Evolutionary conservation across 2,329 filamentous ascomycete genomes (phyloP).

Genomic region (Penicillium vulpinum): DNA sequence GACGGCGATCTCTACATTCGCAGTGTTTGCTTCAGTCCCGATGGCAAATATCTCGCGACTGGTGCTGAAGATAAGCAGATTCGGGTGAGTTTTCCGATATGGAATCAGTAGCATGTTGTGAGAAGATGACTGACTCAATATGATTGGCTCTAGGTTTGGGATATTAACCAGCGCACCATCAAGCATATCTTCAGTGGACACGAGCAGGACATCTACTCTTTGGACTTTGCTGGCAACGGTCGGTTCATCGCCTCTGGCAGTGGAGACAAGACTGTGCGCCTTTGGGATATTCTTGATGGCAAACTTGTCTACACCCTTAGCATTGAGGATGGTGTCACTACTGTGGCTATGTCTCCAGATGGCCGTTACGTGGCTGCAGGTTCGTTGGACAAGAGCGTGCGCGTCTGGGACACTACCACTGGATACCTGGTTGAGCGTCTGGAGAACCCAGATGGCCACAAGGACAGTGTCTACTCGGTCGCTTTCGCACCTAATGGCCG

Average conservation of each 20-base stretch:
- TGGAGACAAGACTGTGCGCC: slow-evolving; percentile 87
- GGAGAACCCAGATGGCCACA: slow-evolving; percentile 90
- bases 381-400: slow-evolving; percentile 94
- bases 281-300: slow-evolving; percentile 91
- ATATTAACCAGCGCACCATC: slow-evolving; percentile 79
- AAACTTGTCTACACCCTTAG: slow-evolving; percentile 79
- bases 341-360: slow-evolving; percentile 94
- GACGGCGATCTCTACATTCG: slow-evolving; percentile 94
- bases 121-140: slow-evolving; percentile 10
- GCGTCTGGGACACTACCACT: slow-evolving; percentile 89
- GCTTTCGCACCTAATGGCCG: slow-evolving; percentile 93
- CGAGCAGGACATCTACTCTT: slow-evolving; percentile 96
- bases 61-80: slow-evolving; percentile 98
- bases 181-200: slow-evolving; percentile 94
- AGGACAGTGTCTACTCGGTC: slow-evolving; percentile 94
- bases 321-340: slow-evolving; percentile 96
- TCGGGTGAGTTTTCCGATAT: slow-evolving; percentile 60
- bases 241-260: slow-evolving; percentile 93
- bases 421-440: slow-evolving; percentile 87
- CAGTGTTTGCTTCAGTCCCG: slow-evolving; percentile 97
- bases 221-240: slow-evolving; percentile 92
- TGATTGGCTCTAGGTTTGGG: slow-evolving; percentile 73
- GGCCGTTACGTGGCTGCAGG: slow-evolving; percentile 92
- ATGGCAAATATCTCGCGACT: slow-evolving; percentile 89
- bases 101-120: no score